Base-by-base conservation (phyloP, 176 grass and related monocot genomes). In the Avena eriantha region DNA sequence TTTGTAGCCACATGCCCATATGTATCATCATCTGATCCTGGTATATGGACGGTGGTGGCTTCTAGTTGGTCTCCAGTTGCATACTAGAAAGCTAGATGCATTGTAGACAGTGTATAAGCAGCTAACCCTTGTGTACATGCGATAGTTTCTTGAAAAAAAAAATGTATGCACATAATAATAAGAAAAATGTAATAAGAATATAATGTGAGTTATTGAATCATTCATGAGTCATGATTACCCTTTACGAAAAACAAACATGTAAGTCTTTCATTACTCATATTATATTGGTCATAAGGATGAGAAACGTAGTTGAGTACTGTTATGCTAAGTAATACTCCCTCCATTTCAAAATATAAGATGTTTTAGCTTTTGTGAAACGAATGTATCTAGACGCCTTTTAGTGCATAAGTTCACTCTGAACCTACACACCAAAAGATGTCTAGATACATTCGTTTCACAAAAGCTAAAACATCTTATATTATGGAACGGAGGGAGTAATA, bases 21-120 rank as follows among this genome's bases (percentile, higher is more conserved):
- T 57, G 10, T 84, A 58, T 26, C 80, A 90, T 47, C 24, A 83
- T 74, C 74, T 88, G 35, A 82, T 77, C 59, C 86, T 22, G 33
- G 49, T 34, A 82, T 78, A 79, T 87, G 67, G 80, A 76, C 24
- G 43, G 76, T 84, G 47, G 26, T 82, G 55, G 46, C 16, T 82
- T 61, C 69, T 55, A 83, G 68, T 39, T 15, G 34, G 64, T 55
- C 56, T 56, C 54, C 21, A 74, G 18, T 43, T 26, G 50, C 64
- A 71, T 85, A 56, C 6, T 58, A 49, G 48, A 85, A 78, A 15
- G 46, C 48, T 76, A 76, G 47, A 76, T 76, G 48, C 15, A 54
- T 60, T 24, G 46, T 33, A 82, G 5, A 64, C 17, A 10, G 34
- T 65, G 72, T 46, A 63, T 51, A 76, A 76, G 48, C 12, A 43